phyloP scores from a whole-genome alignment of 2,329 filamentous ascomycete species.

The Colletotrichum filicis region DNA sequence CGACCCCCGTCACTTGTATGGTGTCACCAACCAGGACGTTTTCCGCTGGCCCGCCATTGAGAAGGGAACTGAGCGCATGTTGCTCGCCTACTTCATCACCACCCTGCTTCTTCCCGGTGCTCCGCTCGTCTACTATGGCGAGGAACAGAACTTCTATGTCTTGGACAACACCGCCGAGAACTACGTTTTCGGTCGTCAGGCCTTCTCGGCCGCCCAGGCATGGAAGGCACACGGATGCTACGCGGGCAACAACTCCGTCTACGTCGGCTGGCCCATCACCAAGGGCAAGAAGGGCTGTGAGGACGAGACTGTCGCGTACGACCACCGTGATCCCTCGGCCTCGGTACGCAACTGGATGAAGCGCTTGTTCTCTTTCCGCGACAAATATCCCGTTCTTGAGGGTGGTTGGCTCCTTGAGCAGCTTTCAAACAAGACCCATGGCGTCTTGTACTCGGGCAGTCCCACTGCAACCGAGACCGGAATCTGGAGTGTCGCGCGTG shows the following conservation, averaged over 20 bases:
- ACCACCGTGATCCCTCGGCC: constrained; percentile 72
- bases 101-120: constrained; percentile 71
- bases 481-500: constrained; percentile 69
- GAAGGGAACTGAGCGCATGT: constrained; percentile 66
- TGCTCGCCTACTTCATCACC: constrained; percentile 68
- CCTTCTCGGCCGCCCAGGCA: constrained; percentile 69
- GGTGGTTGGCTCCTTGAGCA: constrained; percentile 67
- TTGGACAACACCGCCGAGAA: constrained; percentile 72
- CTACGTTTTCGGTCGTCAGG: constrained; percentile 73
- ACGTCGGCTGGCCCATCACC: constrained; percentile 67
- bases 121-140: constrained; percentile 70
- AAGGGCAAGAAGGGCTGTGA: constrained; percentile 64
- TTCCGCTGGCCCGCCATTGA: constrained; percentile 71
- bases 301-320: constrained; percentile 66
- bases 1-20: constrained; percentile 73
- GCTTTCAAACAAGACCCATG: constrained; percentile 66
- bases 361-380: constrained; percentile 69
- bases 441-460: constrained; percentile 63
- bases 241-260: constrained; percentile 63
- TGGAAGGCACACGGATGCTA: constrained; percentile 76
- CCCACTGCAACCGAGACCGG: constrained; percentile 64
- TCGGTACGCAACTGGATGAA: constrained; percentile 71
- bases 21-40: constrained; percentile 73
- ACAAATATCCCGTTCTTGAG: constrained; percentile 66
- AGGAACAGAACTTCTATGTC: constrained; percentile 73